These are phyloP conservation scores for Zymoseptoria pseudotritici DNA, from an alignment of 2,329 filamentous ascomycete genomes.

Conservation along the genomic window DNA sequence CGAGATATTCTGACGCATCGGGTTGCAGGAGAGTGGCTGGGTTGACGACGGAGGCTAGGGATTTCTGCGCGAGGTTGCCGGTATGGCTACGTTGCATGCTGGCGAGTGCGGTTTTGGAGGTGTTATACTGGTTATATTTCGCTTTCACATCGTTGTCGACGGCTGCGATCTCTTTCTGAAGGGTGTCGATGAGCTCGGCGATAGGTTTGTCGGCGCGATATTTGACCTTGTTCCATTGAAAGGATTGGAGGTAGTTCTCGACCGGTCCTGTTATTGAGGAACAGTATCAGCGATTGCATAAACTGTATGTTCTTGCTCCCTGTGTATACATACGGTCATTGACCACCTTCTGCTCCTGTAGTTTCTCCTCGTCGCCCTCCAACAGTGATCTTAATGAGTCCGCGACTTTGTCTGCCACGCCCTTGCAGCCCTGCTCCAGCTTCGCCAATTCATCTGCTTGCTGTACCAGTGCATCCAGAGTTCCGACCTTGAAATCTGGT, in stretches of 20 bases:
- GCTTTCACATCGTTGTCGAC: slow-evolving; percentile 94
- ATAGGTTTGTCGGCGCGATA: slow-evolving; percentile 90
- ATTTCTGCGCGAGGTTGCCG: slow-evolving; percentile 90
- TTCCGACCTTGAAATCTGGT: slow-evolving; percentile 96
- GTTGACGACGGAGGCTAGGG: slow-evolving; percentile 79
- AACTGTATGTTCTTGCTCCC: background rate
- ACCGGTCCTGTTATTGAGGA: slow-evolving; percentile 65
- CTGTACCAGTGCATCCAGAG: slow-evolving; percentile 86
- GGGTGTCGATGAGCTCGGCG: slow-evolving; percentile 72
- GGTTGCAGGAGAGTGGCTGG: slow-evolving; percentile 66
- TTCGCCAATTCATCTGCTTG: slow-evolving; percentile 93
- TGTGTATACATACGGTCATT: slow-evolving; percentile 68
- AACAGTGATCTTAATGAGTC: slow-evolving; percentile 78
- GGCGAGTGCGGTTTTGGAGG: slow-evolving; percentile 76
- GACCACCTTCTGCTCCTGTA: slow-evolving; percentile 81
- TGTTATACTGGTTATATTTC: slow-evolving; percentile 92
- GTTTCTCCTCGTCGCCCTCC: slow-evolving; percentile 75
- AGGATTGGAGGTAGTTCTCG: slow-evolving; percentile 81
- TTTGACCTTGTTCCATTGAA: slow-evolving; percentile 96
- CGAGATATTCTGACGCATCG: slow-evolving; percentile 83
- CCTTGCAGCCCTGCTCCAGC: slow-evolving; percentile 71
- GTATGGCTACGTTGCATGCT: slow-evolving; percentile 80
- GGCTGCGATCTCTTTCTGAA: slow-evolving; percentile 87
- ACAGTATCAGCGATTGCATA: background rate
- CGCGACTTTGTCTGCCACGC: slow-evolving; percentile 77